phyloP scores from a whole-genome alignment of 495 filamentous ascomycete genomes.

The Symbiotaphrina buchneri region DNA sequence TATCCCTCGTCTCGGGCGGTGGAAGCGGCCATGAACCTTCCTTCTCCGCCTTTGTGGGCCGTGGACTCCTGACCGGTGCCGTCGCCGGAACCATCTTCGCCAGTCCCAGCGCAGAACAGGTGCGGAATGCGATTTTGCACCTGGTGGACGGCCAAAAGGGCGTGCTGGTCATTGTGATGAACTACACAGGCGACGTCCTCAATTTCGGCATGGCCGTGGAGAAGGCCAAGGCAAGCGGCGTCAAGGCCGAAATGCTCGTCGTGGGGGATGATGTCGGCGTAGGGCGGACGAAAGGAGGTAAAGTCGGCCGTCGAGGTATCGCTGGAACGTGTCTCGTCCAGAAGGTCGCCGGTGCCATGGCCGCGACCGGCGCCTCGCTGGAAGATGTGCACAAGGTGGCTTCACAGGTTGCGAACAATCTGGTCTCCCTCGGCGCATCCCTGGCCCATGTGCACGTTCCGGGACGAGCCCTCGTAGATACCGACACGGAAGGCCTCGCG shows the following conservation, averaged over 20 bases:
- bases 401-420: conserved; percentile 43
- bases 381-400: conserved; percentile 54
- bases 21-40: conserved; percentile 87
- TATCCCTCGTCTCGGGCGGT: conserved; percentile 74
- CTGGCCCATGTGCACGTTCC: conserved; percentile 86
- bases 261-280: conserved; percentile 95
- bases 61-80: conserved; percentile 61
- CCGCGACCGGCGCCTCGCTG: conserved; percentile 37
- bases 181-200: conserved; percentile 58
- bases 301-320: conserved; percentile 80
- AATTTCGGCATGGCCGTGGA: conserved; percentile 92
- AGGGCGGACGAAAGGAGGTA: conserved; percentile 58
- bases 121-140: conserved; percentile 51
- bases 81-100: conserved; percentile 93
- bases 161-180: conserved; percentile 47
- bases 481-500: conserved; percentile 25
- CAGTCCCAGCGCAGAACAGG: conserved; percentile 67
- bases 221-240: conserved; percentile 65
- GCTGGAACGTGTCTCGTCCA: conserved; percentile 75
- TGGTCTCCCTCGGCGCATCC: conserved; percentile 71
- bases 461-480: conserved; percentile 29
- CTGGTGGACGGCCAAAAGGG: conserved; percentile 48
- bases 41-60: conserved; percentile 49
- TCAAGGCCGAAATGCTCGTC: conserved; percentile 75
- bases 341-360: conserved; percentile 77